These are phyloP conservation scores for Crithidia acanthocephali DNA, from an alignment of 208 protist species.

Conservation along the genomic window DNA sequence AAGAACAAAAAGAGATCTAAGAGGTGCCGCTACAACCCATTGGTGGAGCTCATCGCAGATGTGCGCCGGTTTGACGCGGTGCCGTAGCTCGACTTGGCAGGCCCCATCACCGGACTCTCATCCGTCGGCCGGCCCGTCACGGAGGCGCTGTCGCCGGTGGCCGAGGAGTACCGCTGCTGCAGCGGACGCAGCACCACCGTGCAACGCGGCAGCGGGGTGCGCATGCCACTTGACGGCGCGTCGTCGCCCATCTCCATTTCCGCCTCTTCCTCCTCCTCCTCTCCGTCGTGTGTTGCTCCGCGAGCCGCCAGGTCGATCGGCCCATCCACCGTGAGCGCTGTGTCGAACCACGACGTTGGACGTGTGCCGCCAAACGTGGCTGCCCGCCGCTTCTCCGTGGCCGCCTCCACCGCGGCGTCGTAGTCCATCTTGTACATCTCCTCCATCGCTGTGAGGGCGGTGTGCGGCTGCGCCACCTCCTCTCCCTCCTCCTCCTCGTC, in stretches of 20 bases:
- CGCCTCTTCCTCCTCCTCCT: slow-evolving; percentile 11
- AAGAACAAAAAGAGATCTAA: not conserved
- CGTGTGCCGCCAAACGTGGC: slow-evolving; percentile 28
- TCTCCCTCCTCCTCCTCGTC: not conserved
- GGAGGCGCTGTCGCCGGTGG: slow-evolving; percentile 24
- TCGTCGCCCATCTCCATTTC: slow-evolving; percentile 14
- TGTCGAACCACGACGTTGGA: slow-evolving; percentile 21
- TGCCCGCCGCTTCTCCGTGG: slow-evolving; percentile 18
- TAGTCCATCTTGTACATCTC: slow-evolving; percentile 28
- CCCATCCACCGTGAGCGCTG: slow-evolving; percentile 1
- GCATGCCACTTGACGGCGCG: slow-evolving; percentile 31
- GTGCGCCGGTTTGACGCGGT: slow-evolving; percentile 33
- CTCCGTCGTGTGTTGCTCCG: not conserved
- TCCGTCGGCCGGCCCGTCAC: slow-evolving; percentile 5
- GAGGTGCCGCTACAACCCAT: not conserved
- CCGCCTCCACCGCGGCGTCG: slow-evolving; percentile 18
- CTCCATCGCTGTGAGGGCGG: not conserved
- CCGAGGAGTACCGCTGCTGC: slow-evolving; percentile 30
- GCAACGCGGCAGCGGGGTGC: slow-evolving; percentile 31
- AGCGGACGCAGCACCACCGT: slow-evolving; percentile 33
- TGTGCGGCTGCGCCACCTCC: not conserved
- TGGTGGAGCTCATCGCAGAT: slow-evolving; percentile 9
- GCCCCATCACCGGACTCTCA: slow-evolving; percentile 28
- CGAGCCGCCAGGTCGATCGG: not conserved
- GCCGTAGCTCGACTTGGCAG: slow-evolving; percentile 30